Base-by-base conservation (phyloP, 2,329 filamentous ascomycete species). In the Aspergillus pseudoviridinutans region DNA sequence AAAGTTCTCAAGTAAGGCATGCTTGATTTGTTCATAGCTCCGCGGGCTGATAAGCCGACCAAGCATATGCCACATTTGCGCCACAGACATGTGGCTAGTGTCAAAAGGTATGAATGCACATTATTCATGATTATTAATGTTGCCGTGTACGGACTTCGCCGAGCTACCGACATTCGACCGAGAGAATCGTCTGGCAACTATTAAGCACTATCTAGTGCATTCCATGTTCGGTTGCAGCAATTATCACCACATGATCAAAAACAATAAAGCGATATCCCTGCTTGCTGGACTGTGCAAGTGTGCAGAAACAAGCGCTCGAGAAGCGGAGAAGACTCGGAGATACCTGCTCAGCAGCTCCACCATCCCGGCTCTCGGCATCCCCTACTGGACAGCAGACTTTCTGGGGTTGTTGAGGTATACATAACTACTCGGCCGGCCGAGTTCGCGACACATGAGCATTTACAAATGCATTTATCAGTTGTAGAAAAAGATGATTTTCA, bases 141-240 rank as follows among this genome's bases (percentile, higher is more conserved):
- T 27, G 44, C 22, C 22, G 4, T 27, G 14, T 28, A 44, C 55
- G 55, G 55, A 57, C 24, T 57, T 57, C 44, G 24, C 55, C 55
- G 55, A 44, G 32, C 14, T 42, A 8, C 32, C 12, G 17, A 29
- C 42, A 42, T 25, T 35, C 28, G 20, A 35, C 44, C 55, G 49
- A 47, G 27, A 35, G 46, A 24, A 17, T 3, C n/a, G 49, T 58
- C 57, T 52, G 52, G 57, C 47, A 57, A 20, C 42, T 32, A 47
- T 57, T 50, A 5, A 2, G 29, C 5, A 35, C 32, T 12, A 29
- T 35, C 32, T 35, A 57, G 22, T 46, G 49, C 52, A 54, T 61
- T 59, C 58, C 49, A 53, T 12, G 51, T 5, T 46, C n/a, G 20
- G 1, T 24, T 47, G 3, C 12, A 24, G 24, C 44, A 9, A 12